Percentiles rank a stretch among this genome's conserved stretches.
Conservation (phyloP, 768 basidiomycete genomes). For the Grammothele lineata region DNA sequence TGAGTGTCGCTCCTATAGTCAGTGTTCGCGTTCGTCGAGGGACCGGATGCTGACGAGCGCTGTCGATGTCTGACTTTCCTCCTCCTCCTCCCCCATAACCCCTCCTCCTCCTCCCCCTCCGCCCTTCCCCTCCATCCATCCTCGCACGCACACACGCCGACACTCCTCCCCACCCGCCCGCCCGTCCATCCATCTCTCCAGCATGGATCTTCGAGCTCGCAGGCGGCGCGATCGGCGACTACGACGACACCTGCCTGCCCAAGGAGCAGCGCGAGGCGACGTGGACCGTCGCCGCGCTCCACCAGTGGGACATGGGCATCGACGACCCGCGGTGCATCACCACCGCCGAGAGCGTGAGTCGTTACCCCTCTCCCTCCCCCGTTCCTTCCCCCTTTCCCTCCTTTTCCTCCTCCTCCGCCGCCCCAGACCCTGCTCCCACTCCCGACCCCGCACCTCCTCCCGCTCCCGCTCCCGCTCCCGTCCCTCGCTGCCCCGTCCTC, state of each 20-base stretch:
- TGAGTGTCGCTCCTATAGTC: constrained; percentile 37
- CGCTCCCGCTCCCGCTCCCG: too few relatives aligned
- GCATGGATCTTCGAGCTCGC: constrained; percentile 93
- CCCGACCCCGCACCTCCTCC: neutral
- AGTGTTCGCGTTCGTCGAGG: too few relatives aligned
- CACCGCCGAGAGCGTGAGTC: constrained; percentile 73
- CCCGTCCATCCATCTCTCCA: too few relatives aligned
- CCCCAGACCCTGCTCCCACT: too few relatives aligned
- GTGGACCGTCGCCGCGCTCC: constrained; percentile 85
- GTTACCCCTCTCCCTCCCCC: neutral
- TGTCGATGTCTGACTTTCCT: too few relatives aligned
- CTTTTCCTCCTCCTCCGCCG: neutral
- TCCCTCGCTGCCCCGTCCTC: too few relatives aligned
- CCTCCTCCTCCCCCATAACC: too few relatives aligned
- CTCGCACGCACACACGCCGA: neutral
- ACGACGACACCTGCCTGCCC: constrained; percentile 70
- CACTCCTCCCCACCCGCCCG: neutral
- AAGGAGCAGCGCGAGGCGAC: constrained; percentile 73
- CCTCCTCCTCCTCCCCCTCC: too few relatives aligned
- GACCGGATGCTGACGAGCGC: too few relatives aligned
- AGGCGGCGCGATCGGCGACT: constrained; percentile 74
- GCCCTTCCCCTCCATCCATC: neutral
- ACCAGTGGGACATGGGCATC: constrained; percentile 87
- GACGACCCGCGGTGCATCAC: constrained; percentile 77
- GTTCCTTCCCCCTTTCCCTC: neutral